Conservation (phyloP, 129 eudicot species). For the Arctium minus region DNA sequence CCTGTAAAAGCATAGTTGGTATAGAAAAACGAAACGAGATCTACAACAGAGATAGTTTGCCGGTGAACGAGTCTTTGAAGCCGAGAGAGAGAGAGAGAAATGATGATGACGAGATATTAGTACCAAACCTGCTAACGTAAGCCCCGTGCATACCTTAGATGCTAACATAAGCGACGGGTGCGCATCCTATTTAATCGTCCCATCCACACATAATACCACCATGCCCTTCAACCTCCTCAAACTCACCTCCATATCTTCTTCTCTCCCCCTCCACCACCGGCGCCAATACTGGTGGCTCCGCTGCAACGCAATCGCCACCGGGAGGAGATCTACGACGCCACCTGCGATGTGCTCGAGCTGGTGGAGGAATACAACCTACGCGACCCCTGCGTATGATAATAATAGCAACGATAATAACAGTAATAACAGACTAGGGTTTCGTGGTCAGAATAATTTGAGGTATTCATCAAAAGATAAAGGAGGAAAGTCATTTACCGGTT, state of each 20-base stretch:
- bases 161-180: conserved; percentile 23
- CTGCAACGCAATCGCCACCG: conserved; percentile 23
- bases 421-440: conserved; percentile 41
- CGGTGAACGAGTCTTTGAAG: conserved; percentile 23
- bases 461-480: conserved; percentile 20
- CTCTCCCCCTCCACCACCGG: conserved; percentile 28
- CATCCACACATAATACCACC: conserved; percentile 6
- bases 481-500: conserved; percentile 3
- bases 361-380: conserved; percentile 26
- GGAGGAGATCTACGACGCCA: conserved; percentile 25
- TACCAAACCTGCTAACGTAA: conserved; percentile 23
- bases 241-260: conserved; percentile 16
- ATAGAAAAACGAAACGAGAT: conserved; percentile 12
- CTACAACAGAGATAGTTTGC: conserved; percentile 9
- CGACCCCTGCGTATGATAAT: conserved; percentile 12
- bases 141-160: conserved; percentile 5
- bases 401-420: conserved; percentile 7
- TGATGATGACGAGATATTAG: conserved; percentile 7
- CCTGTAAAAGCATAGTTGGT: not conserved
- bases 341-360: conserved; percentile 39
- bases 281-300: conserved; percentile 22
- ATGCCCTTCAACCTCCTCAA: conserved; percentile 15
- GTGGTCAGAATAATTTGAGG: conserved; percentile 23
- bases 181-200: conserved; percentile 26
- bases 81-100: not conserved